Evolutionary conservation across 1,284 basidiomycete species (phyloP), one percentile per base, ranked within the genome.

Genomic region (Trichosporon inkin): DNA sequence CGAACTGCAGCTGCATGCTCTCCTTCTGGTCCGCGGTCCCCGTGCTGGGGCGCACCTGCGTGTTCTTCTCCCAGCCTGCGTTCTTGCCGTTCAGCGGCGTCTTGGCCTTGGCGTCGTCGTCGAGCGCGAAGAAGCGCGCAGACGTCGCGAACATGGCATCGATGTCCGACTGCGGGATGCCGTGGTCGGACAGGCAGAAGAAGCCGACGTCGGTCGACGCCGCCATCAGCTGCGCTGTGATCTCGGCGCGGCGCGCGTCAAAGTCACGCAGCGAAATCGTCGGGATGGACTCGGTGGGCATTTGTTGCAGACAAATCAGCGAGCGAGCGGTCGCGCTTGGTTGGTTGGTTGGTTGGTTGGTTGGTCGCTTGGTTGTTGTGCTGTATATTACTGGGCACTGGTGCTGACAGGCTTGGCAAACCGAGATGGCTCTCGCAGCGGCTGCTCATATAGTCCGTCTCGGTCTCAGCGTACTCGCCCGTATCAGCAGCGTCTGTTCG

Each of bases 231-330:
- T 72, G 53, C 6, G 58, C 24, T 47, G 56, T 67, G 57, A 72
- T 71, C 41, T 69, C 68, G 14, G 47, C 55, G 6, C 68, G 65
- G 41, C 70, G 65, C 36, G 51, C 40, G 19, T 68, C 67, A 64
- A 71, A 72, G 63, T 72, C 69, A 53, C 67, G 68, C 20, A 71
- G 61, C n/a, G 65, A 67, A 56, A 71, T 71, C 10, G 65, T 65
- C 4, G 68, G 70, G 20, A 71, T 58, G 22, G 66, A 37, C 68
- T 67, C 67, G 22, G 10, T 35, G 6, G 11, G 3, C 3, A 10
- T 14, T 20, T 19, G 39, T 47, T 47, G 41, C 41, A 22, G 41
- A 28, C 22, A 28, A 47, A 6, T 7, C 13, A 47, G 41, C 22
- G 22, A 47, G 41, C n/a, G n/a, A n/a, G n/a, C n/a, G n/a, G n/a